phyloP scores from a whole-genome alignment of 2,329 filamentous ascomycete genomes.

The Nemania diffusa region DNA sequence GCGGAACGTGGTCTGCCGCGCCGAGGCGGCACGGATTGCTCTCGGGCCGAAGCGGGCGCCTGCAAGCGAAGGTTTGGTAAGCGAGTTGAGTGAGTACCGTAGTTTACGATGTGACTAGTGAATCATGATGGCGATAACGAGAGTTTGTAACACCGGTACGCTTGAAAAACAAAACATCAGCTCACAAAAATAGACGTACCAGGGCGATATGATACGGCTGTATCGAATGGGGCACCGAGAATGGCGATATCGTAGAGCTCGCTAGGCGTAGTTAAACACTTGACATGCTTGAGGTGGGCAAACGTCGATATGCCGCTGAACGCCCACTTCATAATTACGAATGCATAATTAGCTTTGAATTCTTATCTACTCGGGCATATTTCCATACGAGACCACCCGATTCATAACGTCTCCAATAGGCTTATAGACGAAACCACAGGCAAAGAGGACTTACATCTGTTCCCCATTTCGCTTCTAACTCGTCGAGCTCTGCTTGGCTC shows the following conservation, averaged over 20 bases:
- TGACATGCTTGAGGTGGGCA: slow-evolving; percentile 75
- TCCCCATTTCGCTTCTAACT: slow-evolving; percentile 68
- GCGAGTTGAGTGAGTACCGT: not conserved
- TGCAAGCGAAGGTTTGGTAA: slow-evolving; percentile 34
- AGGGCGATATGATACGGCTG: slow-evolving; percentile 75
- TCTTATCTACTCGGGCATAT: no score
- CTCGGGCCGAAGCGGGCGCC: slow-evolving; percentile 86
- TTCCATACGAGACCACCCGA: no score
- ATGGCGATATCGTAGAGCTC: slow-evolving; percentile 76
- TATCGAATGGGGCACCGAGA: slow-evolving; percentile 79
- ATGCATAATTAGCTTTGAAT: slow-evolving; percentile 21
- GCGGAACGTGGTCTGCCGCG: slow-evolving; percentile 81
- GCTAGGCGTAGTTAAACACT: slow-evolving; percentile 73
- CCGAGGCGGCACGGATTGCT: slow-evolving; percentile 85
- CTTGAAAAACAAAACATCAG: no score
- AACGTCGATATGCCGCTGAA: slow-evolving; percentile 82
- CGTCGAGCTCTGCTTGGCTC: slow-evolving; percentile 61
- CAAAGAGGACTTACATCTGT: slow-evolving; percentile 58
- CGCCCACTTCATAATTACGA: slow-evolving; percentile 57
- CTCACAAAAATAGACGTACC: slow-evolving; percentile 54
- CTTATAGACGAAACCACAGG: not conserved
- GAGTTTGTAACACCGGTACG: no score
- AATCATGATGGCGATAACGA: no score
- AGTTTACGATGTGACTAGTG: no score
- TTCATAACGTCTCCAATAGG: no score